phyloP scores from a whole-genome alignment of 306 rosid genomes.

The Quercus alba region DNA sequence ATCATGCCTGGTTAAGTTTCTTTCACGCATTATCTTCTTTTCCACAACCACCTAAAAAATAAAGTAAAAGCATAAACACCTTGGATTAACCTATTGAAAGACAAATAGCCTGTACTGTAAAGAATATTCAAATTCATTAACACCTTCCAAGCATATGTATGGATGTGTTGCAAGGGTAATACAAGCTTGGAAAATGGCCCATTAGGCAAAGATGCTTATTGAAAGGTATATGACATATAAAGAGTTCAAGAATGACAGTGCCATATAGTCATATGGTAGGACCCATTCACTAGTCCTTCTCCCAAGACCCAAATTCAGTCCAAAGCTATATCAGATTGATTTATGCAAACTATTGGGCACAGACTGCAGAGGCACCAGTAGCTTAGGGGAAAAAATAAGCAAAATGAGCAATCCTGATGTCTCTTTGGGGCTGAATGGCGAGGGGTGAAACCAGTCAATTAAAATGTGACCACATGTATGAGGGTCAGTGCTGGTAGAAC shows the following conservation, averaged over 20 bases:
- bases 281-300: not conserved
- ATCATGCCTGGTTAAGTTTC: slow-evolving; percentile 69
- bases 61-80: not conserved
- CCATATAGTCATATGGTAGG: not conserved
- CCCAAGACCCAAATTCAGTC: not conserved
- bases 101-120: not conserved
- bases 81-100: not conserved
- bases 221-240: not conserved
- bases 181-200: not conserved
- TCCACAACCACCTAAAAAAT: slow-evolving; percentile 85
- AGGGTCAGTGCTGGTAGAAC: too few relatives aligned
- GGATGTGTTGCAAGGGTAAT: not conserved
- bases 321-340: not conserved
- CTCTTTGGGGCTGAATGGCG: not conserved
- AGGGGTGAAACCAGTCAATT: not conserved
- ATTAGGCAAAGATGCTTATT: not conserved
- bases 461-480: not conserved
- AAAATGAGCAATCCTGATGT: not conserved
- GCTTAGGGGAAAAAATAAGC: not conserved
- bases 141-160: not conserved
- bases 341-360: not conserved
- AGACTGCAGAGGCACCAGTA: not conserved
- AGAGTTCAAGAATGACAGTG: not conserved
- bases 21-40: slow-evolving; percentile 91
- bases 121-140: not conserved